Percentiles rank a stretch among this genome's conserved stretches.
Evolutionary conservation across 768 basidiomycete species (phyloP).

Genomic region (Hebeloma cylindrosporum): DNA sequence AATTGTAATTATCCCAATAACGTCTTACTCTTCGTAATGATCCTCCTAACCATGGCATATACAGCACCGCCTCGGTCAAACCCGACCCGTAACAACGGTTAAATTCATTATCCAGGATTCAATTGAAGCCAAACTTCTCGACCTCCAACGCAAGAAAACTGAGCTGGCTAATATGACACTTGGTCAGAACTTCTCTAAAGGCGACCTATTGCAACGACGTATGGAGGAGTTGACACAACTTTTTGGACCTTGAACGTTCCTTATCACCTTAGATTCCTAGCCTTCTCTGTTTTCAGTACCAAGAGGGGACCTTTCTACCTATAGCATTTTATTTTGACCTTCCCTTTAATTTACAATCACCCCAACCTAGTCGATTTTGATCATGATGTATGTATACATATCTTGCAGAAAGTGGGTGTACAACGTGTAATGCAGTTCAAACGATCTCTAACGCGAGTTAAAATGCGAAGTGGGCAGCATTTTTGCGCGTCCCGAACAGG

Average conservation of each 20-base stretch:
- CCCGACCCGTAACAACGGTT: constrained; percentile 84
- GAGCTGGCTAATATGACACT: constrained; percentile 93
- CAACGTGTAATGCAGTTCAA: background rate
- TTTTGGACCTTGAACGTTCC: constrained; percentile 48
- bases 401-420: background rate
- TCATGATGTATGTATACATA: constrained; percentile 3
- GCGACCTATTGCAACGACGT: constrained; percentile 82
- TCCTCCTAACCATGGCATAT: constrained; percentile 1
- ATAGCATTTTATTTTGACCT: constrained; percentile 11
- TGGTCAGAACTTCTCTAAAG: constrained; percentile 82
- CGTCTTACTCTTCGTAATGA: background rate
- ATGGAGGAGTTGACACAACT: constrained; percentile 84
- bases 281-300: constrained; percentile 20
- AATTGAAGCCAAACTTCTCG: constrained; percentile 89
- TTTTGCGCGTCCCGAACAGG: constrained; percentile 71
- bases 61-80: constrained; percentile 96
- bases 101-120: constrained; percentile 94
- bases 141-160: constrained; percentile 94
- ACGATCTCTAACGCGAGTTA: constrained; percentile 28
- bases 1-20: constrained; percentile 63
- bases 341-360: constrained; percentile 12
- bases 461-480: constrained; percentile 74
- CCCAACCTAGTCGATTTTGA: constrained; percentile 1
- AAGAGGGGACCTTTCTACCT: constrained; percentile 11
- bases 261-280: constrained; percentile 27